Base-by-base conservation (phyloP, 257 asterid genomes). In the Nicotiana paniculata region DNA sequence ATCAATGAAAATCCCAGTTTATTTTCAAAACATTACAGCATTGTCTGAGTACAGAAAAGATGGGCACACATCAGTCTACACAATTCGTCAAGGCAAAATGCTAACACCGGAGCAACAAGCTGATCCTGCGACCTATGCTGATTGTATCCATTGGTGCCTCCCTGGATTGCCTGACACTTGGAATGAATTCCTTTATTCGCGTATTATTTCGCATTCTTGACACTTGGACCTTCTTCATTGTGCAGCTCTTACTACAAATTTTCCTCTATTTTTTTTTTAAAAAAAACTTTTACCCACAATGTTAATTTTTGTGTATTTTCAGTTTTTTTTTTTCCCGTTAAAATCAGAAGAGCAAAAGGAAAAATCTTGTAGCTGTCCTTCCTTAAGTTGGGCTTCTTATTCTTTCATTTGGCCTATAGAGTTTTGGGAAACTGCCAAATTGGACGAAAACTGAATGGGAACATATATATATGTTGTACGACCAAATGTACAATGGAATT, bases 141-240 rank as follows among this genome's bases (percentile, higher is more conserved):
- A 93, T 32, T 93, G 96, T 81, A 93, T 93, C n/a, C 97, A 91
- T 28, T 93, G 97, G 97, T 93, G 97, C 80, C 91, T 93, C 7
- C 97, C 96, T 0, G 96, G 97, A 1, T 67, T 93, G 86, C 97
- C 96, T 15, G 97, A 91, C 55, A 89, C 89, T 0, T 93, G 97
- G 97, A 91, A 93, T 21, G 92, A 91, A 86, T 91, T 93, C 46
- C 76, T 86, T 37, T 89, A 89, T 43, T 69, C 87, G 1, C 62
- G 77, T 21, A 86, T 89, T 48, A 85, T 89, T 35, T 85, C 89
- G 15, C 86, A 81, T n/a, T 63, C 87, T 57, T 86, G 83, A 86
- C 88, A n/a, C 15, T 35, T 76, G 65, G 59, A 32, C 17, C 10
- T 74, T 30, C 39, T 13, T 57, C 33, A 48, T 59, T 8, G 30